Percentiles rank a stretch among this genome's conserved stretches.
Conservation (phyloP, 768 basidiomycete species). For the Mycena indigotica region DNA sequence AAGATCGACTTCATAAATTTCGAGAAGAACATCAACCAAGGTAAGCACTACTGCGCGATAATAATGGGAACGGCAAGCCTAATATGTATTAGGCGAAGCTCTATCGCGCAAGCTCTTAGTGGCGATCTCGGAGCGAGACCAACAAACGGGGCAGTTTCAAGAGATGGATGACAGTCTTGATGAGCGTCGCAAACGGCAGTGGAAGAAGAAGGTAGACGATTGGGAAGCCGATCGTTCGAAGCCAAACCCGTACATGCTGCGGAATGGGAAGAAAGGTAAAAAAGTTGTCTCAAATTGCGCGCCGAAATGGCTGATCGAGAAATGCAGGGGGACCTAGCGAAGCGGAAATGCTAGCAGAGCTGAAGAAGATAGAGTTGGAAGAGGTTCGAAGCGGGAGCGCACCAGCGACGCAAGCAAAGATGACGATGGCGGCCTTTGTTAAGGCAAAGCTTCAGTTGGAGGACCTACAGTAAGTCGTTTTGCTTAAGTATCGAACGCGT, state of each 20-base stretch:
- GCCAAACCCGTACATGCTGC: constrained; percentile 23
- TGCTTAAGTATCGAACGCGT: neutral
- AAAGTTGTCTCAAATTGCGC: neutral
- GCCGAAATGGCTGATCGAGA: neutral
- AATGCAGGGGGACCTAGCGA: constrained; percentile 1
- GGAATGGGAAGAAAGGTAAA: neutral
- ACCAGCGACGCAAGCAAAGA: neutral
- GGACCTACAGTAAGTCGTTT: constrained; percentile 10
- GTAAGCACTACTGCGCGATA: neutral
- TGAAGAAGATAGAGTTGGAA: neutral
- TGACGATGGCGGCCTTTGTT: constrained; percentile 1
- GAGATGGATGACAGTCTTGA: constrained; percentile 1
- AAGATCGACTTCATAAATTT: constrained; percentile 27
- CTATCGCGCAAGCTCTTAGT: constrained; percentile 10
- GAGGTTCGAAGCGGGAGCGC: neutral
- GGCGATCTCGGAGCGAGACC: constrained; percentile 9
- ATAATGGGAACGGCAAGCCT: neutral
- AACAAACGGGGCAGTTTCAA: constrained; percentile 1
- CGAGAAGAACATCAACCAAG: constrained; percentile 16
- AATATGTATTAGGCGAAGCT: neutral
- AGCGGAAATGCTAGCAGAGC: neutral
- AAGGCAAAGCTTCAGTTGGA: constrained; percentile 12
- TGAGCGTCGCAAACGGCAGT: neutral
- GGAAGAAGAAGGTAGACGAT: neutral
- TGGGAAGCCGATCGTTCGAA: constrained; percentile 22